Base-by-base conservation (phyloP, 768 basidiomycete species). In the Rhizopogon roseolus region DNA sequence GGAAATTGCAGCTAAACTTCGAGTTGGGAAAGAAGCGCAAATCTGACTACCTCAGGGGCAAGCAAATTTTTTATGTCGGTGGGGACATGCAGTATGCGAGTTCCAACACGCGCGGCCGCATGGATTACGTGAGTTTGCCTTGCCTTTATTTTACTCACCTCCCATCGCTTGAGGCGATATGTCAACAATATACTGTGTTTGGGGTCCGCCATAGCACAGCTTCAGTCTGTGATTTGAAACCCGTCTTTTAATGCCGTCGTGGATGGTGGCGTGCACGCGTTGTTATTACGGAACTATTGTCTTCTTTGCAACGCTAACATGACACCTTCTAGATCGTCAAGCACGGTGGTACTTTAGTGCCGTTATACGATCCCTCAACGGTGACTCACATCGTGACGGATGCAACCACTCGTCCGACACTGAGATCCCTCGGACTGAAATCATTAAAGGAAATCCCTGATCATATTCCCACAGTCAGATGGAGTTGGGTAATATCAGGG, bases 331-430 rank as follows among this genome's bases (percentile, higher is more conserved):
- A 91, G 89, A 80, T 92, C 39, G 72, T 83, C 41, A 73, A 72
- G 55, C 70, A 81, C 57, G 90, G 90, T 10, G 90, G 81, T 41
- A 80, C 75, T 19, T 70, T 91, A 25, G 67, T 81, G 38, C 76
- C 86, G 2, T 70, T 60, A 36, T 91, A 80, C 60, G 82, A 90
- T 57, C 70, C 81, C 3, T 56, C 61, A 5, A 56, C 65, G 7
- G 79, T 86, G 28, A 89, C 89, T 4, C 86, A 90, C 60, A 84
- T 92, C 50, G 74, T 91, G 32, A 81, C 82, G 6, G 82, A 81
- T 49, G 60, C 62, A 2, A 57, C 55, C 17, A 44, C 61, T 54
- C 62, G 57, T 27, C 52, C 56, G 5, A 67, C 74, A 3, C 52
- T 72, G n/a, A 57, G 50, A 14, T 67, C 75, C 1, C 68, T 86